Base-by-base conservation (phyloP, 768 basidiomycete species). In the Suillus subaureus region DNA sequence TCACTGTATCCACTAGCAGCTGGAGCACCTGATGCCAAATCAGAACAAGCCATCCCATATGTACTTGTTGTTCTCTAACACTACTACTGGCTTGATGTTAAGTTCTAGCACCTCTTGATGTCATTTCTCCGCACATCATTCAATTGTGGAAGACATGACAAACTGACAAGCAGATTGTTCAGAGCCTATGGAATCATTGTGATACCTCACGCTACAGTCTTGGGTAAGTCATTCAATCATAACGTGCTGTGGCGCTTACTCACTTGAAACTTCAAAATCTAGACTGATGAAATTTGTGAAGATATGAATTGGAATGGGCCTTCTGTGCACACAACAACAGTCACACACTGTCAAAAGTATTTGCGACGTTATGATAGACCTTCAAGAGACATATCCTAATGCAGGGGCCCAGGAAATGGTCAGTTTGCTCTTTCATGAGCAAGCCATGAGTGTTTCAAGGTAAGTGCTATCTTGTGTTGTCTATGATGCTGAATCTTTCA, bases 341-440 rank as follows among this genome's bases (percentile, higher is more conserved):
- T 0, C 1, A 16, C n/a, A 28, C 62, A 71, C 70, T 26, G 18
- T 71, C 1, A 69, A 70, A n/a, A 71, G 49, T 13, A 75, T 78
- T 23, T 51, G 39, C 15, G 64, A 67, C 1, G 61, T 66, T 0
- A 69, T 78, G 52, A 1, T 43, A 1, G 65, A 62, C 11, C 55
- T 77, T 4, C 64, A 71, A 2, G 54, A 61, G 18, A 69, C 56
- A 4, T 77, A 70, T 62, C 77, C 77, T 6, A 68, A 68, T 16
- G 72, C 70, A 9, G 78, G 78, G 2, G 69, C 69, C 5, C 63
- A 68, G 21, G 75, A 75, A 13, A 74, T 78, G 63, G 61, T 61
- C 0, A 58, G 31, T 26, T 57, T 71, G 0, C 51, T 79, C 3
- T 71, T 72, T 43, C 71, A 72, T 39, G 72, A 77, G 40, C 52